Base-by-base conservation (phyloP, 176 grass and related monocot genomes). In the Rhipidocladum racemiflorum region DNA sequence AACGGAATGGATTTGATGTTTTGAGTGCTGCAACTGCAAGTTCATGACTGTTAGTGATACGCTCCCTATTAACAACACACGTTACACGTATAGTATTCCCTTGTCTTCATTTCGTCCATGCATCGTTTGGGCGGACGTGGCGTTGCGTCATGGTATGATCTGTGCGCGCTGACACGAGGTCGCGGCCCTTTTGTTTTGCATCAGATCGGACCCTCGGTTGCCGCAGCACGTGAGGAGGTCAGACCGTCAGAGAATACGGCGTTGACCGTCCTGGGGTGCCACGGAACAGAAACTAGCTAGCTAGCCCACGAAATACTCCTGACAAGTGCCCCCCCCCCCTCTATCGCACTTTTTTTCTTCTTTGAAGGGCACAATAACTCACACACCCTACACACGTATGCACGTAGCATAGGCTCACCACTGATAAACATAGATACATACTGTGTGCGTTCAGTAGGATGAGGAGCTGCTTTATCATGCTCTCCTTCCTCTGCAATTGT, bases 1-100 rank as follows among this genome's bases (percentile, higher is more conserved):
- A 77, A 55, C 34, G 15, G 51, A 44, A 13, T 35, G 12, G 81
- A 88, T 84, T 88, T 40, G 87, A 34, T 72, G 74, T 83, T 72
- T 83, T 55, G 28, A 9, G 3, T 15, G 1, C 24, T 35, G 4
- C 12, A 51, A 27, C 45, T 10, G 39, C 56, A 24, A 57, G 34
- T 28, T 61, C 57, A 32, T 21, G 16, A 50, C 34, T 0, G 27
- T 28, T 30, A 20, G 7, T 16, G 3, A 12, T 24, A 24, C 54
- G 10, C 54, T 1, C 8, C 1, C 54, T 6, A 27, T 23, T 60
- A 13, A 13, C 4, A 27, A 13, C 24, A 27, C 57, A 14, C 57
- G 57, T n/a, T n/a, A n/a, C n/a, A n/a, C n/a, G n/a, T n/a, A n/a
- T n/a, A n/a, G n/a, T n/a, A n/a, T n/a, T n/a, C n/a, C n/a, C n/a